Evolutionary conservation across 768 basidiomycete species (phyloP).

Genomic region (Exidia glandulosa): DNA sequence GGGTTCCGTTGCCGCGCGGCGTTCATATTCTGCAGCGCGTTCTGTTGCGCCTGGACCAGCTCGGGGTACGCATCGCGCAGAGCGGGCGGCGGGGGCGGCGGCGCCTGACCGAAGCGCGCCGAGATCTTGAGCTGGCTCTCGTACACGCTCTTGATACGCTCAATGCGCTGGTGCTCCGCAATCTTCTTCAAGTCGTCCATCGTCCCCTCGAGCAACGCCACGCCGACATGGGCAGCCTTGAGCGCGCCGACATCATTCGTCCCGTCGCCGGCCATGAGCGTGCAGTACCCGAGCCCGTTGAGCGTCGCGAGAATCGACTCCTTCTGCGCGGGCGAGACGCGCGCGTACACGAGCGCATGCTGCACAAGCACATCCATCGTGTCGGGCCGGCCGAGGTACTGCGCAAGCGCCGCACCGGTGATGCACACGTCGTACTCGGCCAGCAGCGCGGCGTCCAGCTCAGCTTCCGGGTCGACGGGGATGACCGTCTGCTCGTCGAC

Average conservation of each 20-base stretch:
- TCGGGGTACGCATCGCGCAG: slow-evolving; percentile 85
- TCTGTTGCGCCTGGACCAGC: slow-evolving; percentile 80
- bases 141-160: slow-evolving; percentile 93
- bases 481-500: slow-evolving; percentile 89
- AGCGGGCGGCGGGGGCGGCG: slow-evolving; percentile 83
- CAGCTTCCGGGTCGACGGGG: slow-evolving; percentile 70
- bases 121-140: slow-evolving; percentile 91
- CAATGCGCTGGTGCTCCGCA: slow-evolving; percentile 80
- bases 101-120: slow-evolving; percentile 81
- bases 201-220: slow-evolving; percentile 85
- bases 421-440: slow-evolving; percentile 91
- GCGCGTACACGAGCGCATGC: slow-evolving; percentile 97
- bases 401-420: slow-evolving; percentile 88
- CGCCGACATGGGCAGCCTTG: slow-evolving; percentile 95
- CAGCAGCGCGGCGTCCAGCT: slow-evolving; percentile 55
- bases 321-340: slow-evolving; percentile 92
- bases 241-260: slow-evolving; percentile 98
- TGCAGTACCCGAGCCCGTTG: slow-evolving; percentile 80
- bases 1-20: slow-evolving; percentile 71
- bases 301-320: slow-evolving; percentile 89
- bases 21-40: slow-evolving; percentile 54
- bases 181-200: slow-evolving; percentile 88
- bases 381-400: slow-evolving; percentile 58
- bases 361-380: slow-evolving; percentile 73
- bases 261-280: slow-evolving; percentile 97